Percentiles rank a stretch among this genome's conserved stretches.
phyloP scores from a whole-genome alignment of 1,139 yeast genomes.

The Ogataea hybrid region DNA sequence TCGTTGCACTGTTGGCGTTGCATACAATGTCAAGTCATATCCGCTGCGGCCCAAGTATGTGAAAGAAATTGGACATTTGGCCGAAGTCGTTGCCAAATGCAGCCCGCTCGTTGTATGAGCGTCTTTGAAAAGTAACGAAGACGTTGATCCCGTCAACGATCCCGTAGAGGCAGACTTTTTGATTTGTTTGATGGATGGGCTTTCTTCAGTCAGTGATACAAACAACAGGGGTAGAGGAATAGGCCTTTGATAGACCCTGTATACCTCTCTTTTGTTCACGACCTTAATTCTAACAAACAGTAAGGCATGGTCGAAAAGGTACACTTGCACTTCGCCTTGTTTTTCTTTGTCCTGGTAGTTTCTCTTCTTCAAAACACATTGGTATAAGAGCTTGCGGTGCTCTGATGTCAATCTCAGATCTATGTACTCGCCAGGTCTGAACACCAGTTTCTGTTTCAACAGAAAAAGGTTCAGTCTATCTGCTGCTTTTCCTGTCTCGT shows the following conservation, averaged over 20 bases:
- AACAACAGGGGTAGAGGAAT: conserved; percentile 84
- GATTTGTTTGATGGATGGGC: conserved; percentile 57
- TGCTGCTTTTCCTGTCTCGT: conserved; percentile 91
- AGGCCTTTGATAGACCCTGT: conserved; percentile 89
- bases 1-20: conserved; percentile 69
- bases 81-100: conserved; percentile 24
- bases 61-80: conserved; percentile 39
- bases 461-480: conserved; percentile 90
- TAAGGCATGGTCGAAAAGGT: conserved; percentile 84
- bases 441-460: conserved; percentile 70
- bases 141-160: conserved; percentile 28
- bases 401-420: conserved; percentile 83
- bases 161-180: conserved; percentile 38
- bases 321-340: conserved; percentile 71
- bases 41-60: conserved; percentile 61
- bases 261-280: conserved; percentile 87
- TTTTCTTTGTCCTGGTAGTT: conserved; percentile 77
- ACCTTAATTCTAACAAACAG: conserved; percentile 83
- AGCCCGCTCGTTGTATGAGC: conserved; percentile 14
- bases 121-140: conserved; percentile 26
- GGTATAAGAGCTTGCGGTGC: conserved; percentile 73
- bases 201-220: conserved; percentile 74
- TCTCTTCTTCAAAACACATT: conserved; percentile 69
- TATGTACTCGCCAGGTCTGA: conserved; percentile 82
- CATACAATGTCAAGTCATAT: conserved; percentile 66